Evolutionary conservation across 495 filamentous ascomycete species (phyloP), one percentile per base, ranked within the genome.

Genomic region (Thozetella sp.): DNA sequence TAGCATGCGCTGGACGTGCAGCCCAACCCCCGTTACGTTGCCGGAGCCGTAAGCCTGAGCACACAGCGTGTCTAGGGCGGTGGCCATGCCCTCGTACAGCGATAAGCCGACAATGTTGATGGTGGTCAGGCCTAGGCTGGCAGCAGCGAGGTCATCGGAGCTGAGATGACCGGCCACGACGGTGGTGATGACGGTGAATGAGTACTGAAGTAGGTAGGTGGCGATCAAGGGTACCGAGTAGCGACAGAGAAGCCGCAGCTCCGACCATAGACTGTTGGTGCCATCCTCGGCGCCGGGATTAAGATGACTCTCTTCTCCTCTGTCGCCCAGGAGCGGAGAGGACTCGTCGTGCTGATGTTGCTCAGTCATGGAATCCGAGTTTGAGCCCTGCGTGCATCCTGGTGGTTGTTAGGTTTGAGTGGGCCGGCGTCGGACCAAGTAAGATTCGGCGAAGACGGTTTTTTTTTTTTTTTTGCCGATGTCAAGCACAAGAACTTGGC

Each of bases 11-110:
- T 92, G 87, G 61, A 89, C 80, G 60, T 92, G 89, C 51, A 93
- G 63, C 2, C 90, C 90, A 10, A 93, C 90, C 9, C 90, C 73
- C 60, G 84, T 81, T 59, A 81, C 88, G 61, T 78, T 83, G 1
- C 90, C 90, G 13, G 88, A 88, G 25, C 90, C 90, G 67, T 90
- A 93, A 0, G 90, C 88, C 70, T 93, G 90, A 0, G 90, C 83
- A 65, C 90, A 92, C 10, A 93, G 80, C 0, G 90, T 93, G 67
- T 93, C 90, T 23, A 93, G 76, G 59, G 84, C 86, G 11, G 90
- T 93, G 10, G 88, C 83, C 53, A 93, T 76, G 15, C 90, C 90
- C 63, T 90, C 86, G 67, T 87, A 90, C 13, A 89, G 78, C 19
- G 88, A 86, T 68, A 87, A 90, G 3, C 90, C 90, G 12, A 89